A percentile compares a stretch with the other conserved stretches of the same genome.
Evolutionary conservation across 208 protist species (phyloP).

Genomic region (Trypanosoma avium): DNA sequence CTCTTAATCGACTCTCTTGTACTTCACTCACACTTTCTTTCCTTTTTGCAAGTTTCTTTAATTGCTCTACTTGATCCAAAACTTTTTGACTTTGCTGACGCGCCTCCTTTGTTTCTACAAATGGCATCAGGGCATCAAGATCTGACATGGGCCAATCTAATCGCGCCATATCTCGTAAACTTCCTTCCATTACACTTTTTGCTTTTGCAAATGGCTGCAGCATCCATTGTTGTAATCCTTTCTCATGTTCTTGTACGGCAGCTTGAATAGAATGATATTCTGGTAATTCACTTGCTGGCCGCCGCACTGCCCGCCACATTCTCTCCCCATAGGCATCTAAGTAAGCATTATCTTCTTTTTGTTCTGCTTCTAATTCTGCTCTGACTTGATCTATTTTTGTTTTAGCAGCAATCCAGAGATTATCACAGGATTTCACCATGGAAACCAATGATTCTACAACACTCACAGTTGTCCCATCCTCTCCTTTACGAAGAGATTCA

Average conservation of each 20-base stretch:
- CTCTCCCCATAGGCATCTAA: conserved; percentile 66
- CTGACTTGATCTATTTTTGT: conserved; percentile 60
- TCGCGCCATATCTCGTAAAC: conserved; percentile 59
- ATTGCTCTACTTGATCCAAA: conserved; percentile 38
- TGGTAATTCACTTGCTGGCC: conserved; percentile 37
- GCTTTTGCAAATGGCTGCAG: conserved; percentile 42
- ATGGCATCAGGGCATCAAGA: conserved; percentile 84
- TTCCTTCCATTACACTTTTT: conserved; percentile 46
- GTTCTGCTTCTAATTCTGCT: conserved; percentile 54
- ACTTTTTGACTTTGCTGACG: conserved; percentile 60
- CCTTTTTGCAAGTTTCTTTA: conserved; percentile 54
- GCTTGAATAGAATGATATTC: conserved; percentile 56
- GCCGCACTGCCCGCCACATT: conserved; percentile 70
- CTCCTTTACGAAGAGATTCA: conserved; percentile 47
- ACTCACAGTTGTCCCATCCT: conserved; percentile 33
- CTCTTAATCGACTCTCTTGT: conserved; percentile 37
- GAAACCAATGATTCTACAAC: conserved; percentile 44
- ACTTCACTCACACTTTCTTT: conserved; percentile 39
- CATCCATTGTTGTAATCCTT: conserved; percentile 46
- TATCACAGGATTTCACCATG: conserved; percentile 54
- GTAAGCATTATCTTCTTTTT: conserved; percentile 46
- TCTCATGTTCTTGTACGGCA: conserved; percentile 54
- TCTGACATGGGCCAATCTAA: conserved; percentile 74
- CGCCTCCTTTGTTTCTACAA: conserved; percentile 63
- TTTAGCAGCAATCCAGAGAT: conserved; percentile 44